phyloP scores from a whole-genome alignment of 1,284 basidiomycete genomes.

The Ustilago sp. region DNA sequence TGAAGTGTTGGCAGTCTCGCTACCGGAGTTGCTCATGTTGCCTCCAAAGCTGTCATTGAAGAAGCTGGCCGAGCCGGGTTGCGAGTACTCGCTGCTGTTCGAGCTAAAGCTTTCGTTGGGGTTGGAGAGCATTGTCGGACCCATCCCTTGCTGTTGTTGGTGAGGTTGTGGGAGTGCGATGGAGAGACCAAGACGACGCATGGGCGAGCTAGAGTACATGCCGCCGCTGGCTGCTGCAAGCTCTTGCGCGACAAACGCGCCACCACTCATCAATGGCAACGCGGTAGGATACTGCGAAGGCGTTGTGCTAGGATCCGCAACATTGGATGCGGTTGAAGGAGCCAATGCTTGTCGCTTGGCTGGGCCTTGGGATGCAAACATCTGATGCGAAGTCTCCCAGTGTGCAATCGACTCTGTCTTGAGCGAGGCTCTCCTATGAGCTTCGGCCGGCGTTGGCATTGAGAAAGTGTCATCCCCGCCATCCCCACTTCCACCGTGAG shows the following conservation, averaged over 20 bases:
- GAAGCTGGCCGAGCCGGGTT: conserved; percentile 47
- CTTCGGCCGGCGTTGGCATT: conserved; percentile 7
- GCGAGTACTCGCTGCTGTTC: conserved; percentile 48
- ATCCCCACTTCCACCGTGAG: conserved; percentile 14
- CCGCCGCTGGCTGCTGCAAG: conserved; percentile 1
- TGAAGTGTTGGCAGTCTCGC: conserved; percentile 46
- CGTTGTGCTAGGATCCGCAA: conserved; percentile 30
- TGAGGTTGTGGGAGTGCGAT: conserved; percentile 17
- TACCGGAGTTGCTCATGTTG: conserved; percentile 41
- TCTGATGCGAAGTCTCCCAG: conserved; percentile 15
- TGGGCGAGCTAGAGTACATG: conserved; percentile 36
- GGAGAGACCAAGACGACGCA: conserved; percentile 31
- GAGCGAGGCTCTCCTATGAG: conserved; percentile 25
- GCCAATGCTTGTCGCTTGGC: conserved; percentile 34
- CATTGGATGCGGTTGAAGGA: conserved; percentile 29
- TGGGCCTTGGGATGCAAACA: conserved; percentile 28
- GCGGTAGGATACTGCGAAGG: conserved; percentile 18
- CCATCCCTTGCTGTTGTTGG: conserved; percentile 12
- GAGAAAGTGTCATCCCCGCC: conserved; percentile 28
- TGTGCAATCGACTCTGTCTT: conserved; percentile 11
- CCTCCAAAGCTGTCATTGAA: conserved; percentile 48
- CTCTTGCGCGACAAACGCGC: conserved; percentile 21
- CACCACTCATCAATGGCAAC: conserved; percentile 9
- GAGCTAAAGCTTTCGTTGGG: conserved; percentile 45
- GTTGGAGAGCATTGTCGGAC: conserved; percentile 15